A percentile compares a stretch with the other conserved stretches of the same genome.
phyloP scores from a whole-genome alignment of 2,329 filamentous ascomycete species.

The Sarocladium kiliense region DNA sequence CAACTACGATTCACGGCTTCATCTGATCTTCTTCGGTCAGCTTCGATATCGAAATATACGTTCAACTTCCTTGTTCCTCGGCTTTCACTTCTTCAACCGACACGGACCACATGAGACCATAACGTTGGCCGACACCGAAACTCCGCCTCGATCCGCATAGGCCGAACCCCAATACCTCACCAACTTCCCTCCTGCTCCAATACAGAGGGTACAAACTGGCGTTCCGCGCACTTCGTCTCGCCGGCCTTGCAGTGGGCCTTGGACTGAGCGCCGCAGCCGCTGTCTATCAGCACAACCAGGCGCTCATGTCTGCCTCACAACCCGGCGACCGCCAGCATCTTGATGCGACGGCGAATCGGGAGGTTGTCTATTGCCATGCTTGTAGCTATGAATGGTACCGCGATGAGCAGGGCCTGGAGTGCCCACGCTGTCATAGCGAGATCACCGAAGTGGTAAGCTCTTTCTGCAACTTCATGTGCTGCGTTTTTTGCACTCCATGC shows the following conservation, averaged over 20 bases:
- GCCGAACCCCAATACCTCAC: not conserved
- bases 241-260: constrained; percentile 53
- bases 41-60: not conserved
- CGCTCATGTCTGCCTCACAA: constrained; percentile 27
- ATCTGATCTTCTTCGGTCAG: not conserved
- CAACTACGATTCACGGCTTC: not conserved
- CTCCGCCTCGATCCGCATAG: not conserved
- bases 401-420: constrained; percentile 62
- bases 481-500: not conserved
- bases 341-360: constrained; percentile 47
- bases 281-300: constrained; percentile 33
- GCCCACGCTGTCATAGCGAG: constrained; percentile 72
- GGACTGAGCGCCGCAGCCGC: constrained; percentile 53
- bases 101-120: not conserved
- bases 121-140: not conserved
- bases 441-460: constrained; percentile 78
- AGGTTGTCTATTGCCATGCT: constrained; percentile 81
- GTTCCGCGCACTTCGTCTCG: constrained; percentile 48
- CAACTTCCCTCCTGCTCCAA: not conserved
- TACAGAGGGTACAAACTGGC: constrained; percentile 40
- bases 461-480: not conserved
- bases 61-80: not conserved
- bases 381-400: constrained; percentile 79
- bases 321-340: constrained; percentile 32
- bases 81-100: not conserved